Evolutionary conservation across 371 early-diverging fungal genomes (phyloP), one percentile per base, ranked within the genome.

Genomic region (Actinomortierella wolfii): DNA sequence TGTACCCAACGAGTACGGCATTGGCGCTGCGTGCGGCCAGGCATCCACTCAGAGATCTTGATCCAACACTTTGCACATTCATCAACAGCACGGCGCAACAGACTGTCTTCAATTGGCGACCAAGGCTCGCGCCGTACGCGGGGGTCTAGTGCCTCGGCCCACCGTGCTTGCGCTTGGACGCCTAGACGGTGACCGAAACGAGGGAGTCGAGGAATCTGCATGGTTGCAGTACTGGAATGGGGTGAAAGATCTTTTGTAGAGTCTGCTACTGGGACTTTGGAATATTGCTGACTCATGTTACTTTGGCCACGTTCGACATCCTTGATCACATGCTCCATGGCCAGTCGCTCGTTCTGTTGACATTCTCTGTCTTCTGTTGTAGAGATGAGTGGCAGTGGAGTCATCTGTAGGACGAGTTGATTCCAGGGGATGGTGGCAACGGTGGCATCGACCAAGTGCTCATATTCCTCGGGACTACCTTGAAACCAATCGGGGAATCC

Each of bases 91-190:
- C 78, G 63, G 41, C 78, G 51, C 54, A 92, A 56, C 21, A 86
- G 40, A 3, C 47, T 64, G 51, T 89, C 92, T 77, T 92, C 92
- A 14, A 84, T 84, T 0, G 60, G 59, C 13, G 78, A 76, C 92
- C 92, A 92, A 56, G 85, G 83, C 0, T 89, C 92, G 47, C 86
- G 87, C 6, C 86, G 77, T 14, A 87, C 86, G 20, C 64, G 69
- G 3, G 92, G 92, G 57, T 91, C 89, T 11, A 91, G 54, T 5
- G 92, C 88, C 66, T 91, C 92, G 5, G 85, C 83, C 83, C 89
- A 91, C 7, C 90, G 81, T 17, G 92, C 90, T 59, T 89, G 89
- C 3, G 90, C 89, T 62, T 91, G 92, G 26, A 86, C 84, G 2
- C 85, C 86, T 0, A 86, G 87, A 11, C 92, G 76, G 17, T 85